Base-by-base conservation (phyloP, 2,329 filamentous ascomycete species). In the Fusarium verticillioides region DNA sequence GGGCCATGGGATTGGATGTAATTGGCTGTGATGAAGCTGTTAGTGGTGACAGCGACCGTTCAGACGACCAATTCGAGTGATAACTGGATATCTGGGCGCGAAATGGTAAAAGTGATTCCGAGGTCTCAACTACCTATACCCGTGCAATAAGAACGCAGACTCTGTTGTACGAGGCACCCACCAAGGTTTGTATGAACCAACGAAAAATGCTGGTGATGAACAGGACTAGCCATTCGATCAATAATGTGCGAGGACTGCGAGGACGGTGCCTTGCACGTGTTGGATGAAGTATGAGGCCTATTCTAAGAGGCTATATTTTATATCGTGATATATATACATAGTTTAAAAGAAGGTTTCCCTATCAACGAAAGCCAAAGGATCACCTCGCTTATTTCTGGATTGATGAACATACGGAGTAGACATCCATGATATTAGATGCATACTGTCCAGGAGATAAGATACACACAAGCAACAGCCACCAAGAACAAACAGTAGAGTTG, bases 21-120 rank as follows among this genome's bases (percentile, higher is more conserved):
- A 71, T 71, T 71, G 67, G 68, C 16, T 39, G 58, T 36, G 37
- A 36, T 42, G 40, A 60, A 39, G 59, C 56, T 58, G 46, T 53
- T 44, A 58, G 72, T 61, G 54, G 59, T 56, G 59, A 59, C 50
- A 50, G 53, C 18, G 60, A 68, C 43, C 67, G n/a, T 21, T 26
- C 36, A 43, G 40, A 53, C 37, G 59, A 43, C 32, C 42, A 39
- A 47, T 69, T 64, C 36, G 53, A 67, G 32, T 63, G 58, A 68
- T 36, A 23, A 63, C 44, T 68, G 58, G 44, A 49, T 58, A 23
- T 36, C 37, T 32, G 52, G 47, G 37, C 44, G 52, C 34, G 39
- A 69, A 46, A 50, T 47, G 40, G 34, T 65, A 42, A 43, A 34
- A 49, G 47, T 61, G 64, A 66, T 50, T 70, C 52, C 40, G 37